Percentiles rank a stretch among this genome's conserved stretches.
Conservation (phyloP, 768 basidiomycete genomes). For the Boletus subparvulus region DNA sequence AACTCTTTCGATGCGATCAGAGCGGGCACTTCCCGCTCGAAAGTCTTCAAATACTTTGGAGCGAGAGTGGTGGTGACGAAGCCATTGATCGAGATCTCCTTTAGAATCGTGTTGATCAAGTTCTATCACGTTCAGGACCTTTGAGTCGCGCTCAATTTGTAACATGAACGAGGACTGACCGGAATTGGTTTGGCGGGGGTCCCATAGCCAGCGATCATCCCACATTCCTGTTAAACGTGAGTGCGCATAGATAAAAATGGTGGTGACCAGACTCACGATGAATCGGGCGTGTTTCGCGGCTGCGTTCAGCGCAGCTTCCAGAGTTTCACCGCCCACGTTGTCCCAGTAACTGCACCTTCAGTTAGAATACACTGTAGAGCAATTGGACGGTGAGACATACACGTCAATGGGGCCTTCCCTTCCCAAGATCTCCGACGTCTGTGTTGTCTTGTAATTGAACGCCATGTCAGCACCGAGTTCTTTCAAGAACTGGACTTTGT, state of each 20-base stretch:
- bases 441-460: slow-evolving; percentile 71
- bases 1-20: slow-evolving; percentile 46
- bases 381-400: slow-evolving; percentile 17
- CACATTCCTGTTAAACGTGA: slow-evolving; percentile 32
- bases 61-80: slow-evolving; percentile 37
- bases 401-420: slow-evolving; percentile 59
- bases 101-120: slow-evolving; percentile 36
- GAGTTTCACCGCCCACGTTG: slow-evolving; percentile 57
- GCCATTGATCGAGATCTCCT: slow-evolving; percentile 45
- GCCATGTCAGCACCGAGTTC: slow-evolving; percentile 65
- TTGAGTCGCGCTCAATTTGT: background rate
- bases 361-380: background rate
- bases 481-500: slow-evolving; percentile 63
- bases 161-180: background rate
- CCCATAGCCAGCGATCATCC: slow-evolving; percentile 9
- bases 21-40: slow-evolving; percentile 41
- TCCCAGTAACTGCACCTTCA: slow-evolving; percentile 31
- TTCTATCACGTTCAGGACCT: slow-evolving; percentile 29
- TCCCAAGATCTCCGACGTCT: slow-evolving; percentile 49
- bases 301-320: slow-evolving; percentile 54
- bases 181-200: background rate
- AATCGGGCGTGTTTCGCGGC: slow-evolving; percentile 48
- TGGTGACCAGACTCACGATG: slow-evolving; percentile 31
- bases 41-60: slow-evolving; percentile 40
- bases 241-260: background rate